Evolutionary conservation across 257 asterid genomes (phyloP).

Genomic region (Jasminum sambac): DNA sequence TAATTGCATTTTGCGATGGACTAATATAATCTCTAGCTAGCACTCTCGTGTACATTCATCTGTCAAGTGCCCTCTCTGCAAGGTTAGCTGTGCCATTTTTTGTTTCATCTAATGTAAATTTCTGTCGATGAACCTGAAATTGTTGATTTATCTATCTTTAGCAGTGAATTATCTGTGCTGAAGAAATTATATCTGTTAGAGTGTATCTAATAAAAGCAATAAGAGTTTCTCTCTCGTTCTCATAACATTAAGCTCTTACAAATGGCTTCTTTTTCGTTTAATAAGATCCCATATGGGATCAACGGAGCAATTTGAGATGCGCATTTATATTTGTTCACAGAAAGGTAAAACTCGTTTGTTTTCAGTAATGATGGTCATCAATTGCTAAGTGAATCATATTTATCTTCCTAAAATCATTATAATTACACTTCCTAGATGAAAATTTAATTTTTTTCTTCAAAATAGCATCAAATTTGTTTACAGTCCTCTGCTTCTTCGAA

Average conservation of each 20-base stretch:
- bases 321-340: background rate
- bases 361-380: background rate
- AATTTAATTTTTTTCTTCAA: too few species aligned
- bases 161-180: background rate
- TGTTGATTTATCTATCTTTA: background rate
- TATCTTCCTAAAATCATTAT: background rate
- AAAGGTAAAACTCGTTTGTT: background rate
- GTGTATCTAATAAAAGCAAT: background rate
- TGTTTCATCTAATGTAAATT: background rate
- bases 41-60: constrained; percentile 42
- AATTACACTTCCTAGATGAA: too few species aligned
- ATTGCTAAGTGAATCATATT: background rate
- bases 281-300: background rate
- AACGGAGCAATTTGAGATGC: background rate
- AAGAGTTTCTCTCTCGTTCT: background rate
- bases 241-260: background rate
- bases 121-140: background rate
- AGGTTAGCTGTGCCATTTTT: constrained; percentile 44
- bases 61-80: constrained; percentile 71
- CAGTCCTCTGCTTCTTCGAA: background rate
- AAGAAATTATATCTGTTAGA: background rate
- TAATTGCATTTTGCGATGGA: too few species aligned
- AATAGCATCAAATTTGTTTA: background rate
- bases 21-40: constrained; percentile 44
- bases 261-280: background rate